Evolutionary conservation across 306 rosid species (phyloP), one percentile per base, ranked within the genome.

Genomic region (Phaseolus lunatus): DNA sequence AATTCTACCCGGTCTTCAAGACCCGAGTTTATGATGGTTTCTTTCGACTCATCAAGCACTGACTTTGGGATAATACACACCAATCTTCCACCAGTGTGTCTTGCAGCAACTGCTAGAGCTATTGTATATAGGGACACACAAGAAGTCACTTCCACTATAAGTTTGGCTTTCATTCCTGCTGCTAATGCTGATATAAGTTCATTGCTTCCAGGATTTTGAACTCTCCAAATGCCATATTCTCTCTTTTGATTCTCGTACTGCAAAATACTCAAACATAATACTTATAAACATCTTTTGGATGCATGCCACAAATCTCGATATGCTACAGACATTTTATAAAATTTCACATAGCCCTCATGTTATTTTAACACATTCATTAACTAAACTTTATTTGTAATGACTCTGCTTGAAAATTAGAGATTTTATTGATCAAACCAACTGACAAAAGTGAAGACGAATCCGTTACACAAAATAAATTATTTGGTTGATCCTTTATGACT

Each of bases 141-240:
- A 2, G 89, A 79, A 27, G 87, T 69, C 56, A 87, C 93, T 73
- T 91, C 90, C 64, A 88, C 87, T 24, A 88, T 84, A 9, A 87
- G 88, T 54, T 88, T 85, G 26, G 89, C 89, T 77, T 68, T 88
- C 86, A 85, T 84, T 45, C 96, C 90, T 23, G 93, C 91, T 41
- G 96, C 93, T 66, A 88, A 64, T 39, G 93, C 96, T 10, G 91
- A 87, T 35, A 90, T 83, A 41, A 88, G 85, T 62, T 88, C 93
- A 74, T 80, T 85, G 80, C 90, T 90, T 56, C 89, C 89, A 0
- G 73, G 90, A 73, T 87, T 90, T 72, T 63, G 85, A 54, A 84
- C 64, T 77, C 79, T 87, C 83, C 87, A 56, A 20, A 75, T 59
- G 3, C 64, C 89, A 35, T 70, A 31, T 59, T 81, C 63, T 76